Conservation (phyloP, 75 land plant genomes). For the Selaginella moellendorffii region DNA sequence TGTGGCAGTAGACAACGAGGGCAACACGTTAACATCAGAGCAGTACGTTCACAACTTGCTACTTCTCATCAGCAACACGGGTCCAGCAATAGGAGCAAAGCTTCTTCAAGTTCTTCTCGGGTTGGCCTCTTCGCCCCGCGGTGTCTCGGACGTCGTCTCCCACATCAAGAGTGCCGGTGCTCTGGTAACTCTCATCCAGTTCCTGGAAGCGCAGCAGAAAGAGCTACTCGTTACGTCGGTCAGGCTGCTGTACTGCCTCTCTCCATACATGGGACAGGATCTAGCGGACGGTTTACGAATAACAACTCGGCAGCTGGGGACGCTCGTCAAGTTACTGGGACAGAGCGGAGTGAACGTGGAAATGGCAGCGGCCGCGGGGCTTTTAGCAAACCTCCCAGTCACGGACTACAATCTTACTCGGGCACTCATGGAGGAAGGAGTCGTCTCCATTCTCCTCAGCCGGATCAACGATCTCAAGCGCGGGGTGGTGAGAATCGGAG, state of each 20-base stretch:
- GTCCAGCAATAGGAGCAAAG: conserved; percentile 66
- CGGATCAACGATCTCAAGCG: conserved; percentile 28
- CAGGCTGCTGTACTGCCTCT: conserved; percentile 52
- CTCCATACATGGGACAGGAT: conserved; percentile 76
- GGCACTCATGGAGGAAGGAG: conserved; percentile 35
- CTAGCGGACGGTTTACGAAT: conserved; percentile 47
- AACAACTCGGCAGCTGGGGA: conserved; percentile 56
- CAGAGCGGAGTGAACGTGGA: conserved; percentile 34
- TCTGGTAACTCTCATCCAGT: conserved; percentile 53
- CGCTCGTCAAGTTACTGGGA: conserved; percentile 29
- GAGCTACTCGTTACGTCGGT: conserved; percentile 36
- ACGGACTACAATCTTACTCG: conserved; percentile 37
- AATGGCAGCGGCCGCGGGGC: conserved; percentile 45
- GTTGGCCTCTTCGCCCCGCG: conserved; percentile 50
- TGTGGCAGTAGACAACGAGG: conserved; percentile 43
- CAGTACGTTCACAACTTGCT: conserved; percentile 60
- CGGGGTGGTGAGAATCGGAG: conserved; percentile 28
- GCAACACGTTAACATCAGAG: conserved; percentile 80
- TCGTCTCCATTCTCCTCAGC: conserved; percentile 20
- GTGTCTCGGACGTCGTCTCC: conserved; percentile 33
- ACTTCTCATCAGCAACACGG: conserved; percentile 87
- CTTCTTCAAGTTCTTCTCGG: conserved; percentile 76
- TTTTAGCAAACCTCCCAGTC: conserved; percentile 48
- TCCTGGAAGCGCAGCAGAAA: conserved; percentile 38
- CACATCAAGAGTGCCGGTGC: conserved; percentile 91